A percentile compares a stretch with the other conserved stretches of the same genome.
Conservation (phyloP, 352 stramenopile species). For the Phytopythium boreale region DNA sequence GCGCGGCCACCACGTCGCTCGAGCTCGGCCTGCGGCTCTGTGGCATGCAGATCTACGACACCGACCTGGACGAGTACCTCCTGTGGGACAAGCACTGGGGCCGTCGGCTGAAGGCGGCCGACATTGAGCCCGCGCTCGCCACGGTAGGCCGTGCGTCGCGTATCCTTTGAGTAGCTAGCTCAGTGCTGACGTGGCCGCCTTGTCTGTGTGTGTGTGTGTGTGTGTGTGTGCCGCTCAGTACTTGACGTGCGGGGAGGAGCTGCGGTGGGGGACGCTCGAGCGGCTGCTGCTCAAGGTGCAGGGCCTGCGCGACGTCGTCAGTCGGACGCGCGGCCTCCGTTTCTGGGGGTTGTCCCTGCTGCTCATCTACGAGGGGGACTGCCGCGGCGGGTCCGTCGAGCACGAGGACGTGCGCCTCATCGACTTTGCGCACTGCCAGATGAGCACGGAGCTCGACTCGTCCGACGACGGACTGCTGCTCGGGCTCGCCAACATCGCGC, state of each 20-base stretch:
- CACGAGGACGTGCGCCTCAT: slow-evolving; percentile 62
- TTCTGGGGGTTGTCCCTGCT: slow-evolving; percentile 78
- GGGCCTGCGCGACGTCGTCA: slow-evolving; percentile 40
- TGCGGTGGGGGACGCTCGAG: slow-evolving; percentile 47
- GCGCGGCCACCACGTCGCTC: slow-evolving; percentile 66
- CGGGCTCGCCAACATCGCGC: slow-evolving; percentile 58
- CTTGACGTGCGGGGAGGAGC: slow-evolving; percentile 36
- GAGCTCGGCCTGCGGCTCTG: slow-evolving; percentile 66
- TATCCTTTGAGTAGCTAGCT: too few species aligned
- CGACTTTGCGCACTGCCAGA: slow-evolving; percentile 79
- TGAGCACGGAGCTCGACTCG: slow-evolving; percentile 41
- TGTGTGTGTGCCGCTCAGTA: slow-evolving; percentile 31
- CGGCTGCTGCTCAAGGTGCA: slow-evolving; percentile 41
- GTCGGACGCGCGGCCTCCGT: slow-evolving; percentile 45
- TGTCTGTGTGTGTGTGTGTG: too few species aligned
- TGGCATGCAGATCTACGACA: slow-evolving; percentile 80
- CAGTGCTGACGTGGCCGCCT: too few species aligned
- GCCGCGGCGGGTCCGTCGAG: slow-evolving; percentile 11
- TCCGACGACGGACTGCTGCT: slow-evolving; percentile 67
- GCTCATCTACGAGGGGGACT: slow-evolving; percentile 73
- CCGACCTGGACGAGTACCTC: slow-evolving; percentile 50
- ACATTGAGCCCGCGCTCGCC: slow-evolving; percentile 60
- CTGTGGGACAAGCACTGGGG: slow-evolving; percentile 84
- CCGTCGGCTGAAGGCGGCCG: slow-evolving; percentile 37
- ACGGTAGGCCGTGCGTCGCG: slow-evolving; percentile 39